These are phyloP conservation scores for Hemileia vastatrix DNA, from an alignment of 1,284 basidiomycete genomes.

Conservation along the genomic window DNA sequence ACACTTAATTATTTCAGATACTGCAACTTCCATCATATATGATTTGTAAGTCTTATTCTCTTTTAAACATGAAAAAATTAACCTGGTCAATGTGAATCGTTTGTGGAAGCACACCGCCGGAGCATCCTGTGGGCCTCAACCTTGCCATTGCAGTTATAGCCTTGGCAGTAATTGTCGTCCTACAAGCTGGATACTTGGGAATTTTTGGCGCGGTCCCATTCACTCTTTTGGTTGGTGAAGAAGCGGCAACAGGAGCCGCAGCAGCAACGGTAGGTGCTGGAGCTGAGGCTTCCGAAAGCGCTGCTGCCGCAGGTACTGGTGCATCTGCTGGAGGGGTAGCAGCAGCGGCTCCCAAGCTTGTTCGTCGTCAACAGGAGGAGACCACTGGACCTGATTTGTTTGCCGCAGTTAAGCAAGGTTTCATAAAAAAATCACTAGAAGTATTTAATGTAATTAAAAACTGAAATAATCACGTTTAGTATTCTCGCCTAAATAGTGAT, in stretches of 20 bases:
- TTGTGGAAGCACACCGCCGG: too few species aligned
- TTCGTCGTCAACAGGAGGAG: conserved; percentile 16
- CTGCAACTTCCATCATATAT: too few species aligned
- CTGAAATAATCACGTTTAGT: background rate
- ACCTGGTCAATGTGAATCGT: too few species aligned
- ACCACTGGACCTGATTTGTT: conserved; percentile 16
- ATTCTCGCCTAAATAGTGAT: conserved; percentile 18
- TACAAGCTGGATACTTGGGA: conserved; percentile 6
- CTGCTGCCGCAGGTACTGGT: too few species aligned
- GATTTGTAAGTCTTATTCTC: too few species aligned
- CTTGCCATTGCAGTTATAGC: conserved; percentile 4
- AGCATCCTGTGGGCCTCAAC: too few species aligned
- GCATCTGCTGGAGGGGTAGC: too few species aligned
- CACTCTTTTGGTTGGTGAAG: background rate
- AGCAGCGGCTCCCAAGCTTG: conserved; percentile 1
- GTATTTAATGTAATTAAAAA: background rate
- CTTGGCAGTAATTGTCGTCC: conserved; percentile 6
- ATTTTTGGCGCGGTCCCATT: background rate
- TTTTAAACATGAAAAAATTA: too few species aligned
- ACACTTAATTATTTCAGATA: too few species aligned
- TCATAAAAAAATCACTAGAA: background rate
- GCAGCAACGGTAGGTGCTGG: background rate
- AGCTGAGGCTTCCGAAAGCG: background rate
- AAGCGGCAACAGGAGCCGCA: background rate
- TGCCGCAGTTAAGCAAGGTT: conserved; percentile 15